Evolutionary conservation across 768 basidiomycete species (phyloP), one percentile per base, ranked within the genome.

Genomic region (Phylloporus sp.): DNA sequence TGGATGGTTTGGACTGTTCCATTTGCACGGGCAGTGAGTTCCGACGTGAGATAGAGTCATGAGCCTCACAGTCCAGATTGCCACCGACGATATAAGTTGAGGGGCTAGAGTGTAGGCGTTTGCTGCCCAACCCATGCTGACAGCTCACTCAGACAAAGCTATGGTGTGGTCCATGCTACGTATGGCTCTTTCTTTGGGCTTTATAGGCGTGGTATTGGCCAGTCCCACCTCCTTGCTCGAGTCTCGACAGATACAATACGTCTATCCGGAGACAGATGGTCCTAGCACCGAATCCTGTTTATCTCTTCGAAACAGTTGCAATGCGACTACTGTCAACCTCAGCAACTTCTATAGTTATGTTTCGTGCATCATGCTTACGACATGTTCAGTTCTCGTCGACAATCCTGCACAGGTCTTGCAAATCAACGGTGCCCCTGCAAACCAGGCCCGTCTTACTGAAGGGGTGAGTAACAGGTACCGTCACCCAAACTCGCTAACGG

Each of bases 171-270:
- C 39, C 41, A 58, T 58, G 47, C 20, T 50, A 5, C 32, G 24
- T 20, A 6, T 22, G 0, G 26, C 56, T 15, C 13, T 56, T 13
- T 32, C 28, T 29, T 38, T 34, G 12, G 38, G 34, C 40, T 29
- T 52, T 31, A 6, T 50, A 16, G 57, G 58, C n/a, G 12, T 20
- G 15, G 31, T 42, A 31, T 39, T 48, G 27, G 48, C 58, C 26
- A 32, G 43, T 10, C 53, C 36, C 7, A 20, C 45, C 18, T 6
- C 15, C 22, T 16, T 41, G n/a, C 45, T 59, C 35, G n/a, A 54
- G 31, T 46, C 53, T 18, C 60, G 58, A 26, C 46, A 62, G 16
- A 41, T 55, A 15, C 47, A 53, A 44, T 38, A 44, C n/a, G 34
- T 44, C 7, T 24, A 40, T 40, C 54, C 41, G 13, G 35, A 6